phyloP scores from a whole-genome alignment of 2,329 filamentous ascomycete species.

The Arthrinium puccinioides region DNA sequence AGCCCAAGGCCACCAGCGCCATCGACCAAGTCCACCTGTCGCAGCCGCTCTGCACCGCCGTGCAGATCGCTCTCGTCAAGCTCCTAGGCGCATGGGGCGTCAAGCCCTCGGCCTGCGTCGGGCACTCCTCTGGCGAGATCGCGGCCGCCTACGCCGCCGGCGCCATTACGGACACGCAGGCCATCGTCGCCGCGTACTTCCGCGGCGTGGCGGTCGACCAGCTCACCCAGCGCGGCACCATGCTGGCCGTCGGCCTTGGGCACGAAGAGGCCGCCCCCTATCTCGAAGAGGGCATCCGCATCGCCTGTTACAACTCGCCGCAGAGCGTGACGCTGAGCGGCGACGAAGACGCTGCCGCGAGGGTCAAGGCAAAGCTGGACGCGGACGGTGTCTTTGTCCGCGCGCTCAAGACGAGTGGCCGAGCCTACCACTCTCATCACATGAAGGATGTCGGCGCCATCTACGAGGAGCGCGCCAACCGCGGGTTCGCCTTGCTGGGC shows the following conservation, averaged over 20 bases:
- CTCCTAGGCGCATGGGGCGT: constrained; percentile 22
- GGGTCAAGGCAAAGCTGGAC: constrained; percentile 1
- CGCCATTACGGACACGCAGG: constrained; percentile 5
- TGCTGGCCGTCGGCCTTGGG: neutral
- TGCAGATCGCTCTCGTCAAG: constrained; percentile 27
- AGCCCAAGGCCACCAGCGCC: neutral
- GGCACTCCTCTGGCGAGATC: constrained; percentile 26
- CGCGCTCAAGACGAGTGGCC: constrained; percentile 12
- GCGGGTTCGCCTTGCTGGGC: neutral
- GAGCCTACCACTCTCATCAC: constrained; percentile 21
- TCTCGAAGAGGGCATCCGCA: neutral
- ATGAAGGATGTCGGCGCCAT: constrained; percentile 12
- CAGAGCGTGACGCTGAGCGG: neutral
- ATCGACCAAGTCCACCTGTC: constrained; percentile 12
- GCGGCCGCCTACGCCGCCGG: constrained; percentile 21
- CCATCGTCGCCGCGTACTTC: constrained; percentile 11
- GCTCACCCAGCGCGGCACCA: neutral
- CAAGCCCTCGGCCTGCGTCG: constrained; percentile 27
- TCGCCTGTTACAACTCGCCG: neutral
- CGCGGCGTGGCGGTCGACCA: neutral
- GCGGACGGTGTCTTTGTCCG: constrained; percentile 13
- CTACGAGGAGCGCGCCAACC: neutral
- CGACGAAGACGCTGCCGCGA: constrained; percentile 11
- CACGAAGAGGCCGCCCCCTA: neutral
- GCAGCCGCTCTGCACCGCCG: constrained; percentile 22